These are phyloP conservation scores for Teunomyces lycoperdinae DNA, from an alignment of 805 yeast species.

Conservation along the genomic window DNA sequence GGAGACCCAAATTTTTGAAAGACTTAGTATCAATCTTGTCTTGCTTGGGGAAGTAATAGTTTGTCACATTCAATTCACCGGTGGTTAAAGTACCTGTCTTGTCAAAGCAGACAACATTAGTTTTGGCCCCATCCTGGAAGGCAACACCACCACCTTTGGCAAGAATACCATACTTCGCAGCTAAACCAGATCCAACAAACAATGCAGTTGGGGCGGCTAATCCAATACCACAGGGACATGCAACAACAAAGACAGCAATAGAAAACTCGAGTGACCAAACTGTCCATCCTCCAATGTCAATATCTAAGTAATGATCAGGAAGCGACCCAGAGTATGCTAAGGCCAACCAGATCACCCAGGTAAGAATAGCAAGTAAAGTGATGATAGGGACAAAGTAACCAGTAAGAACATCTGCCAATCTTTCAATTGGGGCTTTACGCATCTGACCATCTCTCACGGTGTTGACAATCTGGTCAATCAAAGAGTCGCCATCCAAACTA, in stretches of 20 bases:
- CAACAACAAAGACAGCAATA: constrained; percentile 76
- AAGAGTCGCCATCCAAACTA: constrained; percentile 60
- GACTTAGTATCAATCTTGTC: constrained; percentile 13
- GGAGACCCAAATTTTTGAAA: constrained; percentile 31
- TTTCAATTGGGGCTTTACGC: constrained; percentile 70
- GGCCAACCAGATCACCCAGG: constrained; percentile 69
- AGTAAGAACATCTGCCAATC: constrained; percentile 64
- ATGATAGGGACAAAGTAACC: constrained; percentile 74
- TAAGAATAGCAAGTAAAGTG: constrained; percentile 53
- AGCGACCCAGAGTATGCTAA: constrained; percentile 54
- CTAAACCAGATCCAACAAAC: constrained; percentile 75
- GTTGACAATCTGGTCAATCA: constrained; percentile 65
- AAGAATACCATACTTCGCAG: constrained; percentile 72
- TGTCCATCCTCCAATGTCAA: constrained; percentile 70
- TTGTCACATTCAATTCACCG: constrained; percentile 57
- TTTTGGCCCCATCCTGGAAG: constrained; percentile 68
- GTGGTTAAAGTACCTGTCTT: constrained; percentile 78
- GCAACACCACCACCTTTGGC: constrained; percentile 84
- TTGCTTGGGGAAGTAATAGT: constrained; percentile 33
- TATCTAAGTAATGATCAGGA: constrained; percentile 56
- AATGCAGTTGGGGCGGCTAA: constrained; percentile 83
- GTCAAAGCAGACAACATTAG: constrained; percentile 68
- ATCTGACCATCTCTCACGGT: constrained; percentile 74
- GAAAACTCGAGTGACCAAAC: constrained; percentile 78
- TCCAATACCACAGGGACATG: constrained; percentile 86